Conservation (phyloP, 164 flowering plant genomes). For the Nymphaea thermarum region DNA sequence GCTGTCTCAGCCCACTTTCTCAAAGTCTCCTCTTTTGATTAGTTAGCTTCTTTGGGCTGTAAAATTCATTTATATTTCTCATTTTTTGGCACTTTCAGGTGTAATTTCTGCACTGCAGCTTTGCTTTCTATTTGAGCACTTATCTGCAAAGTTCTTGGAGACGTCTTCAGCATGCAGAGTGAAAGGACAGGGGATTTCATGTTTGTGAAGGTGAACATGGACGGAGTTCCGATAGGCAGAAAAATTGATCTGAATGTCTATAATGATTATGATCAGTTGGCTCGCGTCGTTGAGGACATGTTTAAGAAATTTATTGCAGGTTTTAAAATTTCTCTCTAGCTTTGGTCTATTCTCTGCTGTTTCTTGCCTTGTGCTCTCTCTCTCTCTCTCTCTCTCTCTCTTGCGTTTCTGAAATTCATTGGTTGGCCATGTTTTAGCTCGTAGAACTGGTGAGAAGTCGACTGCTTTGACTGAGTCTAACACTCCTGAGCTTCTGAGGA, state of each 20-base stretch:
- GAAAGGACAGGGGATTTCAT: background rate
- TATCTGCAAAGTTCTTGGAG: background rate
- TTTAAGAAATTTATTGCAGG: background rate
- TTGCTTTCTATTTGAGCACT: too few relatives aligned
- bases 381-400: too few relatives aligned
- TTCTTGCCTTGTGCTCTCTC: too few relatives aligned
- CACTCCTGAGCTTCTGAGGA: background rate
- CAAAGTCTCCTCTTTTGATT: too few relatives aligned
- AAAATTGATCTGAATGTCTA: background rate
- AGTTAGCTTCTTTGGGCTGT: too few relatives aligned
- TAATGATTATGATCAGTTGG: background rate
- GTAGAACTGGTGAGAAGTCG: background rate
- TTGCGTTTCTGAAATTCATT: background rate
- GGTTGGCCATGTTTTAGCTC: background rate
- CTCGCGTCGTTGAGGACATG: background rate
- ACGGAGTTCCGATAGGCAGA: background rate
- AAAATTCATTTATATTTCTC: too few relatives aligned
- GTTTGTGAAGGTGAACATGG: background rate
- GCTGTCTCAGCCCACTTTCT: too few relatives aligned
- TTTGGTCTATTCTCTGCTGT: too few relatives aligned
- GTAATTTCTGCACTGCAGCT: too few relatives aligned
- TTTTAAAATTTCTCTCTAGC: background rate
- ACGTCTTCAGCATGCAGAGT: background rate
- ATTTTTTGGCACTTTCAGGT: too few relatives aligned
- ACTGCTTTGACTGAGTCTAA: background rate